Evolutionary conservation across 345 rosid genomes (phyloP).

Genomic region (Eutrema heterophyllum): DNA sequence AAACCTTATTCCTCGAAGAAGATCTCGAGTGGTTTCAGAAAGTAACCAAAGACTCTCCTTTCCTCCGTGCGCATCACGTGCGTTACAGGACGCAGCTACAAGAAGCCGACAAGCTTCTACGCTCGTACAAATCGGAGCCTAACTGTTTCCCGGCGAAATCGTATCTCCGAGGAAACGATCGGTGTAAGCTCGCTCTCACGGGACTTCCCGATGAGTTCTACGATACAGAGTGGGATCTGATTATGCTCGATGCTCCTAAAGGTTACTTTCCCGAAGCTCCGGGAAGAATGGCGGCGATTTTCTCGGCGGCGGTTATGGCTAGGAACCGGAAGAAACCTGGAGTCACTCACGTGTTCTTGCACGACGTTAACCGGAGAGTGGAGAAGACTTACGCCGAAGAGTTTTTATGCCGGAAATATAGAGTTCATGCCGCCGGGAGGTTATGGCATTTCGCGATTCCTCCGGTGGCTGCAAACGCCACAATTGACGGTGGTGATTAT

Average conservation of each 20-base stretch:
- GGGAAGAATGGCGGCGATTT: constrained; percentile 62
- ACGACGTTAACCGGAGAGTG: constrained; percentile 60
- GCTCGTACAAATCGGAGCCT: constrained; percentile 33
- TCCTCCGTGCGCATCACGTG: constrained; percentile 54
- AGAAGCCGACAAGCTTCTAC: constrained; percentile 44
- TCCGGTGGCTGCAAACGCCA: constrained; percentile 32
- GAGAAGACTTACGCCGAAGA: constrained; percentile 54
- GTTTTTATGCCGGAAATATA: constrained; percentile 50
- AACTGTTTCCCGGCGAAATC: constrained; percentile 41
- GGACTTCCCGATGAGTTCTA: constrained; percentile 58
- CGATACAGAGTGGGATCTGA: constrained; percentile 65
- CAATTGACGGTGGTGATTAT: constrained; percentile 18
- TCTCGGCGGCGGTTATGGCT: constrained; percentile 70
- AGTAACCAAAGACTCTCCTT: constrained; percentile 34
- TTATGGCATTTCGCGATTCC: constrained; percentile 67
- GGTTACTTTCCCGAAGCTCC: constrained; percentile 63
- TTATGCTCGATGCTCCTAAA: constrained; percentile 65
- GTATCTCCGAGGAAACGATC: constrained; percentile 34
- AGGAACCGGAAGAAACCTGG: constrained; percentile 50
- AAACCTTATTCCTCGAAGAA: constrained; percentile 63
- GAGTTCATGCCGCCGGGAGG: constrained; percentile 46
- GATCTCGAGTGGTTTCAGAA: constrained; percentile 53
- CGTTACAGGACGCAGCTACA: constrained; percentile 55
- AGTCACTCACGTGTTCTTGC: constrained; percentile 61
- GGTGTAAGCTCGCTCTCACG: constrained; percentile 48